A percentile compares a stretch with the other conserved stretches of the same genome.
Evolutionary conservation across 805 yeast species (phyloP).

Genomic region (Candida suzukii): DNA sequence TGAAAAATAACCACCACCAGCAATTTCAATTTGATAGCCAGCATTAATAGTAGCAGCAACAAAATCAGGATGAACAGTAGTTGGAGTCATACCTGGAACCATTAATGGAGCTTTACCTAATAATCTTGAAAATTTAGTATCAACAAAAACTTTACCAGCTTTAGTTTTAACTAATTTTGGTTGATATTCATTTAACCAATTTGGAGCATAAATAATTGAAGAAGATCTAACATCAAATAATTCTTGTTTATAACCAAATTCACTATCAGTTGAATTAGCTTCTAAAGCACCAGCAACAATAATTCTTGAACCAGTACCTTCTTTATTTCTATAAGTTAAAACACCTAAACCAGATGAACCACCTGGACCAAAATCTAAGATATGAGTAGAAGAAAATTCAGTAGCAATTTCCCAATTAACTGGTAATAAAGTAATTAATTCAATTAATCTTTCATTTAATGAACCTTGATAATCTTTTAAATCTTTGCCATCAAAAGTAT

Average conservation of each 20-base stretch:
- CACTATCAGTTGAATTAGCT: constrained; percentile 58
- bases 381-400: constrained; percentile 72
- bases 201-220: constrained; percentile 72
- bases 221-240: constrained; percentile 64
- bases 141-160: constrained; percentile 72
- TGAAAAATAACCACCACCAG: constrained; percentile 97
- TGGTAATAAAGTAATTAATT: constrained; percentile 79
- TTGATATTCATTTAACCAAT: constrained; percentile 85
- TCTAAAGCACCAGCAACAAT: constrained; percentile 92
- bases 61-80: constrained; percentile 91
- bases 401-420: constrained; percentile 96
- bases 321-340: constrained; percentile 94
- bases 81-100: constrained; percentile 99
- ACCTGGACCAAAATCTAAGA: constrained; percentile 98
- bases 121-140: constrained; percentile 88
- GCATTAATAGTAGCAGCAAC: constrained; percentile 92
- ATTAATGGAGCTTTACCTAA: constrained; percentile 92
- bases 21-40: constrained; percentile 95
- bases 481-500: constrained; percentile 80
- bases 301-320: constrained; percentile 95
- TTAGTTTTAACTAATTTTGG: constrained; percentile 78
- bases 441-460: constrained; percentile 61
- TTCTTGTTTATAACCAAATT: constrained; percentile 94
- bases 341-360: constrained; percentile 96
- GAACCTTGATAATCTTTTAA: constrained; percentile 51